Percentiles rank a stretch among this genome's conserved stretches.
These are phyloP conservation scores for Kernera saxatilis DNA, from an alignment of 345 rosid species.

Conservation along the genomic window DNA sequence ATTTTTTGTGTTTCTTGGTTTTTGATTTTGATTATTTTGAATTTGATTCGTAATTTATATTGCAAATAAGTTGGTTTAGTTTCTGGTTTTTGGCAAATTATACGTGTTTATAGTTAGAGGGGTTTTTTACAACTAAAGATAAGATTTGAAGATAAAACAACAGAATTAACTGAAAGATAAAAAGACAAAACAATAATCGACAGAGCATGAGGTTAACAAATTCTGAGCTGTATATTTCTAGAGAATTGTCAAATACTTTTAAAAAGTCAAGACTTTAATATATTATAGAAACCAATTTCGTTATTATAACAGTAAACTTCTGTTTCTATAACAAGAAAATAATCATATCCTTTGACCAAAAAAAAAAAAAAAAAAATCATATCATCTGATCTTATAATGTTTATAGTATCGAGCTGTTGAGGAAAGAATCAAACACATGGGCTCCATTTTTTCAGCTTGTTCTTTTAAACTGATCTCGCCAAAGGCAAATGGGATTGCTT, in stretches of 20 bases:
- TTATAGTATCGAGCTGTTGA: too few relatives aligned
- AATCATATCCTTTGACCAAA: too few relatives aligned
- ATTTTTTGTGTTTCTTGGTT: neutral
- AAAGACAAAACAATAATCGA: neutral
- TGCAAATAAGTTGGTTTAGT: conserved; percentile 1
- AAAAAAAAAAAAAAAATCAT: too few relatives aligned
- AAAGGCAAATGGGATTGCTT: too few relatives aligned
- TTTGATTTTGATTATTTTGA: neutral
- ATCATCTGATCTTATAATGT: too few relatives aligned
- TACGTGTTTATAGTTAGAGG: conserved; percentile 3
- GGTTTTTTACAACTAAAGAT: neutral
- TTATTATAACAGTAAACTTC: neutral
- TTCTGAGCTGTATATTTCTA: neutral
- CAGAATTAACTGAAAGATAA: neutral
- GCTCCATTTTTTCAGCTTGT: too few relatives aligned
- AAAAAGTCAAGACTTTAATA: too few relatives aligned
- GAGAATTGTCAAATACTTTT: too few relatives aligned
- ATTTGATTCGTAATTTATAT: neutral
- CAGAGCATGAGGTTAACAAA: neutral
- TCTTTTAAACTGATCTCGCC: too few relatives aligned
- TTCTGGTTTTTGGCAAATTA: conserved; percentile 8
- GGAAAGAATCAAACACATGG: too few relatives aligned
- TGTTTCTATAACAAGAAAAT: too few relatives aligned
- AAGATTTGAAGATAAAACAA: neutral
- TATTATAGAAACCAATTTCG: neutral